Evolutionary conservation across 169 alveolate genomes (phyloP).

Genomic region (Miamiensis avidus): DNA sequence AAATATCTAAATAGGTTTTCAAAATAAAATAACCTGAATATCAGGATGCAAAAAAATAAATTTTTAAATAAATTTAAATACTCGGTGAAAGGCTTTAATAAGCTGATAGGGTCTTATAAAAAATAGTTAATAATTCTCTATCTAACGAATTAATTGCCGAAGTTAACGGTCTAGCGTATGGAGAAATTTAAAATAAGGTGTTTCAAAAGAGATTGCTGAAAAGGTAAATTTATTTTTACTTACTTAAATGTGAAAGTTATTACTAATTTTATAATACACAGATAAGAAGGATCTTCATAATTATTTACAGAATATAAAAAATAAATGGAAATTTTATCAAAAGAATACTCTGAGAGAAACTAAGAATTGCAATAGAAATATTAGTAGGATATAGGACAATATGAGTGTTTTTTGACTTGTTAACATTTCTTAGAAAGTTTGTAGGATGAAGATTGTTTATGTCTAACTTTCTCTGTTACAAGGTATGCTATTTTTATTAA

Average conservation of each 20-base stretch:
- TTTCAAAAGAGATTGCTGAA: neutral
- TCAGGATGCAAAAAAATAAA: neutral
- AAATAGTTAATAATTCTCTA: too few species aligned
- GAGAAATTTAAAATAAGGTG: too few species aligned
- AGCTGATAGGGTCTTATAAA: neutral
- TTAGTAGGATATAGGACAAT: neutral
- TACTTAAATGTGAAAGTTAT: too few species aligned
- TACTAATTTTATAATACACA: too few species aligned
- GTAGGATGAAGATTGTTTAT: slow-evolving; percentile 9
- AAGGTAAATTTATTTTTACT: neutral
- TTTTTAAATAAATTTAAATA: too few species aligned
- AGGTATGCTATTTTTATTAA: neutral
- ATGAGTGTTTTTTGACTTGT: slow-evolving; percentile 1
- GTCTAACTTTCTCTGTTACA: slow-evolving; percentile 12
- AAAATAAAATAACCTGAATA: neutral
- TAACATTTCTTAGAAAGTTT: neutral
- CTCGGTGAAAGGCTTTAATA: neutral
- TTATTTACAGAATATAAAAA: neutral
- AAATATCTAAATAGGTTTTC: neutral
- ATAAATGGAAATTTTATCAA: neutral
- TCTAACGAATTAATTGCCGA: neutral
- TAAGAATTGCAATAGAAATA: neutral
- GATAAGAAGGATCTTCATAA: neutral
- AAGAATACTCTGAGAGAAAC: neutral
- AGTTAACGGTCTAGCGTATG: neutral